phyloP scores from a whole-genome alignment of 805 yeast species.

The Brettanomyces naardenensis region DNA sequence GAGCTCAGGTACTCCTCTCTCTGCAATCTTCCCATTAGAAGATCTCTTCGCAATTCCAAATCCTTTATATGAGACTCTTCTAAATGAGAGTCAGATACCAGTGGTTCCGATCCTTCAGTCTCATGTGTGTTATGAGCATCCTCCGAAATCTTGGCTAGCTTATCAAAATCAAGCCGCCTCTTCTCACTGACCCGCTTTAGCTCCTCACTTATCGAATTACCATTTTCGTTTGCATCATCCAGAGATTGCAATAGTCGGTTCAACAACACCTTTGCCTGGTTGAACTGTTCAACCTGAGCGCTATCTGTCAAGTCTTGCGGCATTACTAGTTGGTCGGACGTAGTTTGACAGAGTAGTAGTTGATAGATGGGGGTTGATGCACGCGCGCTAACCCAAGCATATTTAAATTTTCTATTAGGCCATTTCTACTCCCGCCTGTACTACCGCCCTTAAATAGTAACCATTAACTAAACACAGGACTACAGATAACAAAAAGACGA shows the following conservation, averaged over 20 bases:
- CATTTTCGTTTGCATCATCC: conserved; percentile 21
- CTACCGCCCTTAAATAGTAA: too few species aligned
- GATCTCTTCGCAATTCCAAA: conserved; percentile 20
- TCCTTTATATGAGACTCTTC: neutral
- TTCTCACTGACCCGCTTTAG: conserved; percentile 10
- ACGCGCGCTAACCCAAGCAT: too few species aligned
- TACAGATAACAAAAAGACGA: too few species aligned
- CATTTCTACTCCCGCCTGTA: too few species aligned
- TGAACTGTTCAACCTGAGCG: conserved; percentile 25
- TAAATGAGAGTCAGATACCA: too few species aligned
- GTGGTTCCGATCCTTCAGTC: conserved; percentile 4
- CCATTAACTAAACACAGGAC: too few species aligned
- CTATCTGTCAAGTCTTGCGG: conserved; percentile 26
- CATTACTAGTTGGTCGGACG: too few species aligned
- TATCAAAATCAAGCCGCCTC: conserved; percentile 7
- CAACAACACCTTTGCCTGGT: conserved; percentile 17
- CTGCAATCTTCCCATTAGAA: conserved; percentile 23
- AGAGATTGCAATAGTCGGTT: conserved; percentile 21
- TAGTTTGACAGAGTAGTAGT: too few species aligned
- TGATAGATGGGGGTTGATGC: too few species aligned
- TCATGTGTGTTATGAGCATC: too few species aligned
- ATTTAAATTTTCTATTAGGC: too few species aligned
- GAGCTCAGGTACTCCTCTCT: conserved; percentile 24
- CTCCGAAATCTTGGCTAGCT: too few species aligned
- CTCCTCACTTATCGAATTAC: conserved; percentile 11